Evolutionary conservation across 495 filamentous ascomycete genomes (phyloP), one percentile per base, ranked within the genome.

Genomic region (Parathielavia appendiculata): DNA sequence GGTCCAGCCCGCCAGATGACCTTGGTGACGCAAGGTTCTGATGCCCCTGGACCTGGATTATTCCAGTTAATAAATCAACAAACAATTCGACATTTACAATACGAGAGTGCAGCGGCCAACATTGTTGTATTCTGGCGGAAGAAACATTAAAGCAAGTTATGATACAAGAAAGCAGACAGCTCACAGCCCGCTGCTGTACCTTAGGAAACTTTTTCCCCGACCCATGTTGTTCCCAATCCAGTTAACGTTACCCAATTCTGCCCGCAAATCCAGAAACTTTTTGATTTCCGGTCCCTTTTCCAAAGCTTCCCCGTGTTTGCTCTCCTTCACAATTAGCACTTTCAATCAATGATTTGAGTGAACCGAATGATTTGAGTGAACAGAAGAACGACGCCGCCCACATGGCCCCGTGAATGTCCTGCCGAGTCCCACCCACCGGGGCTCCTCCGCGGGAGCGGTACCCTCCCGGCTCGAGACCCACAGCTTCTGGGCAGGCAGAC

Each of bases 341-440:
- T 6, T 6, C 26, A 30, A 30, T 30, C 26, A 51, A 22, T 14
- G 19, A 9, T 39, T 19, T 10, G 34, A 23, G 12, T 20, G 32
- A n/a, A 1, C 34, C 6, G 32, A 51, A 22, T 22, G 19, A 9
- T 52, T 20, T 17, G 34, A 23, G 12, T 20, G 32, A n/a, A 5
- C 49, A 52, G 14, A 40, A 16, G 49, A 52, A 36, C 35, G 34
- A 19, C 49, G 49, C 4, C 20, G 49, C 35, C 52, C 52, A 22
- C 40, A 35, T 10, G 54, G 43, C 45, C 35, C 34, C 35, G 54
- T 50, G 20, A 50, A 57, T 35, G 45, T 50, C 54, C 54, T 49
- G 20, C 54, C 54, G 16, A 57, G 20, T 1, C 45, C 54, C 35
- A 34, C 30, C 54, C 54, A 57, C 44, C 1, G 0, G 0, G 54